Percentiles rank a stretch among this genome's conserved stretches.
Conservation (phyloP, 1,284 basidiomycete species). For the Termitomyces sp. region DNA sequence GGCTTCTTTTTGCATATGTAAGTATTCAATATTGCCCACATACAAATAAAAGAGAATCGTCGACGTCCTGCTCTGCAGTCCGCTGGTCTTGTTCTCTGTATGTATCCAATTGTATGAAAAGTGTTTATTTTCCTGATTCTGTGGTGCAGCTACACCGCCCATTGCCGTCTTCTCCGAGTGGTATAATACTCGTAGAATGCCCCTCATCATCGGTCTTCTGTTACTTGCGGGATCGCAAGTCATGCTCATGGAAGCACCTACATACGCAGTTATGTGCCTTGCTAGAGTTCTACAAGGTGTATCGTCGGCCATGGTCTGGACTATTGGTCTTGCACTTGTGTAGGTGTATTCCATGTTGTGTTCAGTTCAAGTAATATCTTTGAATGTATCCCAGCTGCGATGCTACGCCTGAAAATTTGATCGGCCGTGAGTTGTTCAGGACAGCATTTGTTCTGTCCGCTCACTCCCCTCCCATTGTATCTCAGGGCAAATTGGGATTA, state of each 20-base stretch:
- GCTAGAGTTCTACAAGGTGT: slow-evolving; percentile 71
- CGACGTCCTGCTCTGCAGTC: slow-evolving; percentile 29
- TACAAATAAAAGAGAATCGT: neutral
- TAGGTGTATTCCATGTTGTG: slow-evolving; percentile 26
- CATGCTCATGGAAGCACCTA: slow-evolving; percentile 73
- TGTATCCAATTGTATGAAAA: slow-evolving; percentile 17
- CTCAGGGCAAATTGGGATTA: slow-evolving; percentile 66
- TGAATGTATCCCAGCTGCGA: slow-evolving; percentile 48
- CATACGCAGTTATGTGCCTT: slow-evolving; percentile 67
- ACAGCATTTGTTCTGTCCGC: neutral
- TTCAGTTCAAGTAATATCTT: neutral
- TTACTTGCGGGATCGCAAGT: slow-evolving; percentile 56
- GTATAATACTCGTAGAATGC: slow-evolving; percentile 48
- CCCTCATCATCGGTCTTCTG: slow-evolving; percentile 56
- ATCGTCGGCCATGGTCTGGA: slow-evolving; percentile 73
- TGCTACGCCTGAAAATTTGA: slow-evolving; percentile 49
- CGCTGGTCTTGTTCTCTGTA: slow-evolving; percentile 45
- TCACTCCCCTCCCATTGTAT: neutral
- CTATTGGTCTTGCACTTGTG: slow-evolving; percentile 69
- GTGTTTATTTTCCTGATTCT: neutral
- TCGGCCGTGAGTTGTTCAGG: slow-evolving; percentile 51
- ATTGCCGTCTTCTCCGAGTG: slow-evolving; percentile 66
- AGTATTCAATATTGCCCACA: slow-evolving; percentile 19
- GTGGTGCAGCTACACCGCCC: slow-evolving; percentile 55
- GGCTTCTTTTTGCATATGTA: slow-evolving; percentile 63